Evolutionary conservation across 2,329 filamentous ascomycete species (phyloP).

Genomic region (Chaetomiaceae sp.): DNA sequence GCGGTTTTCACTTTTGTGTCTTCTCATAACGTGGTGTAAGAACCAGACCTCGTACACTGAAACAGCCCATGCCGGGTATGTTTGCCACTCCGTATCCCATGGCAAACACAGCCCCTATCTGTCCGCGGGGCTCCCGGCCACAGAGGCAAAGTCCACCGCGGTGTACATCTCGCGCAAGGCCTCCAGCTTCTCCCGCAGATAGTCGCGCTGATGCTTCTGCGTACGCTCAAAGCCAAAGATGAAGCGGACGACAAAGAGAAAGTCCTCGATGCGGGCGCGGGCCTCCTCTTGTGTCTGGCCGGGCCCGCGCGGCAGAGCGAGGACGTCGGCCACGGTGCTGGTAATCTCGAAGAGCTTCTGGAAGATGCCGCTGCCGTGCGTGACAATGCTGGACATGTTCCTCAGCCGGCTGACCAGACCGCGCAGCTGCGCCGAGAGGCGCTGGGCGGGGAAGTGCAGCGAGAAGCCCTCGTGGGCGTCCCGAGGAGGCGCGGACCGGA

Average conservation of each 20-base stretch:
- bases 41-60: too few species aligned
- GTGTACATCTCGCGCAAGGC: conserved; percentile 4
- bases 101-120: too few species aligned
- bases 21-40: too few species aligned
- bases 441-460: conserved; percentile 6
- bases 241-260: conserved; percentile 2
- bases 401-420: conserved; percentile 2
- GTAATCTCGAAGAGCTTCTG: conserved; percentile 10
- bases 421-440: conserved; percentile 7
- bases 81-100: too few species aligned
- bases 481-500: conserved; percentile 2
- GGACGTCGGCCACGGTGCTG: conserved; percentile 6
- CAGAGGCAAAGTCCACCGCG: not conserved
- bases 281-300: conserved; percentile 8
- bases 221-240: conserved; percentile 8
- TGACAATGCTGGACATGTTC: conserved; percentile 6
- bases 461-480: conserved; percentile 8
- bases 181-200: conserved; percentile 2
- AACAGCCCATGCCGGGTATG: too few species aligned
- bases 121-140: not conserved
- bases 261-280: conserved; percentile 2
- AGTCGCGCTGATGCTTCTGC: conserved; percentile 7
- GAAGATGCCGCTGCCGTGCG: conserved; percentile 8
- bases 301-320: conserved; percentile 4
- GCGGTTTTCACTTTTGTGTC: too few species aligned